A percentile compares a stretch with the other conserved stretches of the same genome.
Evolutionary conservation across 1,284 basidiomycete genomes (phyloP).

Genomic region (Cryptococcus sp.): DNA sequence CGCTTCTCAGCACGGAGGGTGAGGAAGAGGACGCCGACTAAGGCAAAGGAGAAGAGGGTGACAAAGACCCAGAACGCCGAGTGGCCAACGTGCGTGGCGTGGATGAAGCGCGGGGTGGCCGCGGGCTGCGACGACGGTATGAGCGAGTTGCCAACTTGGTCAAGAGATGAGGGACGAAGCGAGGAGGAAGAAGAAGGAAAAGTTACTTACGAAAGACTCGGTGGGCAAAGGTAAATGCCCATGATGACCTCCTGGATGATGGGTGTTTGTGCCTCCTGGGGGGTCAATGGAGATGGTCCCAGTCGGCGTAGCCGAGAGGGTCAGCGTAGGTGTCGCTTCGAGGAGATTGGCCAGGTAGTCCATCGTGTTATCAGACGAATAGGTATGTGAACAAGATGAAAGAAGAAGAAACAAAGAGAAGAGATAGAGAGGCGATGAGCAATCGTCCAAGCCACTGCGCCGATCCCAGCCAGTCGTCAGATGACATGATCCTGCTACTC

Average conservation of each 20-base stretch:
- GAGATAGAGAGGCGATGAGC: background rate
- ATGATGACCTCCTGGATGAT: conserved; percentile 15
- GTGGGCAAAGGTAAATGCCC: conserved; percentile 31
- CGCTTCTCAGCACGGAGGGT: conserved; percentile 39
- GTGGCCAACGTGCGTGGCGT: conserved; percentile 31
- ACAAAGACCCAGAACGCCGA: conserved; percentile 44
- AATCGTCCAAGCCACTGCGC: background rate
- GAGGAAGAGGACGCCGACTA: conserved; percentile 35
- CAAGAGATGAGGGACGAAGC: background rate
- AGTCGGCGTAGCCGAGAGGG: conserved; percentile 19
- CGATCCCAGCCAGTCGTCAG: background rate
- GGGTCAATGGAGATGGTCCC: conserved; percentile 40
- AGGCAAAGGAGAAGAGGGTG: conserved; percentile 36
- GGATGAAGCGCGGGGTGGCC: conserved; percentile 16
- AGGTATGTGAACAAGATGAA: background rate
- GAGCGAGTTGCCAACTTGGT: background rate
- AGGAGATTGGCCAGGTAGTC: conserved; percentile 20
- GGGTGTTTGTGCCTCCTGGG: conserved; percentile 38
- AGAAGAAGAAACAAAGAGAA: background rate
- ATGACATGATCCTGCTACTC: background rate
- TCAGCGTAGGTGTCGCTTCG: too few species aligned
- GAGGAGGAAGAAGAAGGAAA: background rate
- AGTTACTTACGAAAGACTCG: conserved; percentile 31
- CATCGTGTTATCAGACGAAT: conserved; percentile 14
- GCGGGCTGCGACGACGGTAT: conserved; percentile 8